A percentile compares a stretch with the other conserved stretches of the same genome.
phyloP scores from a whole-genome alignment of 305 asterid species.

The Fraxinus dipetala region DNA sequence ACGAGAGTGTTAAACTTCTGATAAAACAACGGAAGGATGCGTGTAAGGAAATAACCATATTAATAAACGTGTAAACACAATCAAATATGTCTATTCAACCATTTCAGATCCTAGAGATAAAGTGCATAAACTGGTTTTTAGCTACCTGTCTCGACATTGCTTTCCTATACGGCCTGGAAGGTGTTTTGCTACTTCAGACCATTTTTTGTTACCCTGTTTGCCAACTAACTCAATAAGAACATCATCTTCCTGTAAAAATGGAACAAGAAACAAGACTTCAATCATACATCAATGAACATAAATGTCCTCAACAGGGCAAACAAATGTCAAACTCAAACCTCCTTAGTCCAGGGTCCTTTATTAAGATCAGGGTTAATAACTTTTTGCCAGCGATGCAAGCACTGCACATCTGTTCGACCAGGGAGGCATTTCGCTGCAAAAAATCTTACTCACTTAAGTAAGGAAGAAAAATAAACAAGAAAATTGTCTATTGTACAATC shows the following conservation, averaged over 20 bases:
- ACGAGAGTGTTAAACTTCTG: neutral
- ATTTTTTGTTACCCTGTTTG: slow-evolving; percentile 36
- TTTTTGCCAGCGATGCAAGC: slow-evolving; percentile 69
- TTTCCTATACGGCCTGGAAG: slow-evolving; percentile 69
- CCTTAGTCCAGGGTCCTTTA: slow-evolving; percentile 64
- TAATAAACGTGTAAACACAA: neutral
- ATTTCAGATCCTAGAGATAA: neutral
- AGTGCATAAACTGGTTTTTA: neutral
- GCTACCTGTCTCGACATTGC: slow-evolving; percentile 70
- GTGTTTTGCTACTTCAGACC: slow-evolving; percentile 48
- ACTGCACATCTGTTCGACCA: slow-evolving; percentile 55
- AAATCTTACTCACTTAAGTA: neutral
- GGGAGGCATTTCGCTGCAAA: slow-evolving; percentile 48
- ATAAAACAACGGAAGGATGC: neutral
- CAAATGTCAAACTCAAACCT: slow-evolving; percentile 31
- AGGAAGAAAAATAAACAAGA: neutral
- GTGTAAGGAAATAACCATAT: neutral
- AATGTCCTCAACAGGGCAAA: neutral
- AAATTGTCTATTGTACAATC: neutral
- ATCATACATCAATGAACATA: neutral
- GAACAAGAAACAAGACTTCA: neutral
- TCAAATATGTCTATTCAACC: neutral
- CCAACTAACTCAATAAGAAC: slow-evolving; percentile 41
- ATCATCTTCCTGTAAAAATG: slow-evolving; percentile 48
- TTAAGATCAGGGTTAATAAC: slow-evolving; percentile 53